Percentiles rank a stretch among this genome's conserved stretches.
These are phyloP conservation scores for Rhizopogon rudus DNA, from an alignment of 768 basidiomycete species.

Conservation along the genomic window DNA sequence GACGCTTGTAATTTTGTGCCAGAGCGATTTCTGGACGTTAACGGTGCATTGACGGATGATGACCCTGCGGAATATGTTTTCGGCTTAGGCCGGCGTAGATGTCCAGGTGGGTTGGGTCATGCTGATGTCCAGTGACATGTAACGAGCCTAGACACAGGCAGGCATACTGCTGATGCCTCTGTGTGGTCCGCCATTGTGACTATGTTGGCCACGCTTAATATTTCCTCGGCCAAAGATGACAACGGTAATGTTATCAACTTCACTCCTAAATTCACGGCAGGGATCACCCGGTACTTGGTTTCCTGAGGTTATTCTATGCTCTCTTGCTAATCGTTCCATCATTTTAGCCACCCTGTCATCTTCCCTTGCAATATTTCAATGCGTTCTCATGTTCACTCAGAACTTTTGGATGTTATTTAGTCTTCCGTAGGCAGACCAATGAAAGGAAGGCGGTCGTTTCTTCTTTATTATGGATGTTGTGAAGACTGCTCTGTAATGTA, in stretches of 20 bases:
- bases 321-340: not conserved
- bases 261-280: not conserved
- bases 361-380: not conserved
- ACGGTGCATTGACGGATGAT: constrained; percentile 7
- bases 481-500: too few species aligned
- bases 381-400: not conserved
- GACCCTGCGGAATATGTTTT: constrained; percentile 6
- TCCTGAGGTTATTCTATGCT: not conserved
- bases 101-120: not conserved
- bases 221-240: not conserved
- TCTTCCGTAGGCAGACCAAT: too few species aligned
- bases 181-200: constrained; percentile 14
- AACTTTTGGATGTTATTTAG: not conserved
- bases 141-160: constrained; percentile 4
- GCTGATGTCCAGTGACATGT: too few species aligned
- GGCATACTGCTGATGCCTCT: constrained; percentile 12
- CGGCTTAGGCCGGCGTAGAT: not conserved
- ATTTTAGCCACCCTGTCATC: not conserved
- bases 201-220: constrained; percentile 10
- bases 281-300: not conserved
- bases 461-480: too few species aligned
- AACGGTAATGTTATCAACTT: constrained; percentile 1
- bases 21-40: constrained; percentile 8
- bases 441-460: too few species aligned
- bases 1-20: constrained; percentile 9